Evolutionary conservation across 169 alveolate species (phyloP).

Genomic region (Besnoitia besnoiti): DNA sequence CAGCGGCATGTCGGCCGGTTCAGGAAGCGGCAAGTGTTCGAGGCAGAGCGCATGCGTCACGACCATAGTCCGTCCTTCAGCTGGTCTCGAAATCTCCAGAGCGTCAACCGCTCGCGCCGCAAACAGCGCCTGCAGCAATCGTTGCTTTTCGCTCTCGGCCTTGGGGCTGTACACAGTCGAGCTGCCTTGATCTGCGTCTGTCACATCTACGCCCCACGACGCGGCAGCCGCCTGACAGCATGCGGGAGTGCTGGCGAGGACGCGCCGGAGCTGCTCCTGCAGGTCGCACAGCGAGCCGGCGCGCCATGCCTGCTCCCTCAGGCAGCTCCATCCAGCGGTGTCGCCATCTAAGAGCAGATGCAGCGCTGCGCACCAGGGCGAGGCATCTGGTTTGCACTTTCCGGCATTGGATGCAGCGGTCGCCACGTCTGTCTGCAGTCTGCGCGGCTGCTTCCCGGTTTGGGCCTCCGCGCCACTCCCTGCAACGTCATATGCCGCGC

Average conservation of each 20-base stretch:
- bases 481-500: background rate
- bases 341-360: background rate
- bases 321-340: background rate
- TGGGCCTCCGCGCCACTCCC: background rate
- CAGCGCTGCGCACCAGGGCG: background rate
- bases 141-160: background rate
- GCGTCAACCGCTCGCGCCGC: background rate
- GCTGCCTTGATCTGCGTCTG: background rate
- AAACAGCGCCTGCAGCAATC: background rate
- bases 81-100: background rate
- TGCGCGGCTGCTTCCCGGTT: background rate
- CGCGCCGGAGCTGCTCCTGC: background rate
- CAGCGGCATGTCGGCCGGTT: conserved; percentile 89
- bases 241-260: background rate
- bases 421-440: background rate
- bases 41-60: conserved; percentile 74
- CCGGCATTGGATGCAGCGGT: too few species aligned
- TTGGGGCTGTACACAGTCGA: background rate
- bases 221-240: background rate
- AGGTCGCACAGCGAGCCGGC: background rate
- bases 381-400: background rate
- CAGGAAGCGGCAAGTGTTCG: conserved; percentile 89
- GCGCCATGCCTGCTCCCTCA: background rate
- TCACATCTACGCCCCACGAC: background rate
- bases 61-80: conserved; percentile 27